A percentile compares a stretch with the other conserved stretches of the same genome.
These are phyloP conservation scores for Terana coerulea DNA, from an alignment of 768 basidiomycete species.

Conservation along the genomic window DNA sequence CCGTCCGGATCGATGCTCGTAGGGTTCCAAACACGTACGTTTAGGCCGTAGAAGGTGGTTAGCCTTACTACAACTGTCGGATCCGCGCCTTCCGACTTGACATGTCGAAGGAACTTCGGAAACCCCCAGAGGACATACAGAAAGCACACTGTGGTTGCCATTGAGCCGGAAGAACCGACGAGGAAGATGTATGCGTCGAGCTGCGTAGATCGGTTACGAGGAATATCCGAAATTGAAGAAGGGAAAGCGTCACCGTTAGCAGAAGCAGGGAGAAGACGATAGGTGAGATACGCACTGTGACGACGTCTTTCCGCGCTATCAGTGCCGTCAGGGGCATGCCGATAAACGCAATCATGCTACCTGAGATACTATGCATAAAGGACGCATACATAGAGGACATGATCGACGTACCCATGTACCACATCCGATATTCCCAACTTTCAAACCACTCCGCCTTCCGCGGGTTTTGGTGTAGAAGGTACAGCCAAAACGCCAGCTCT, in stretches of 20 bases:
- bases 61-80: slow-evolving; percentile 73
- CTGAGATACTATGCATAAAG: slow-evolving; percentile 30
- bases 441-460: slow-evolving; percentile 71
- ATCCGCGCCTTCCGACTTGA: slow-evolving; percentile 71
- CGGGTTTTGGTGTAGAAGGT: slow-evolving; percentile 75
- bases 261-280: background rate
- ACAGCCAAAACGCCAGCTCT: slow-evolving; percentile 84
- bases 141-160: slow-evolving; percentile 64
- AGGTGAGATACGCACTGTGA: slow-evolving; percentile 43
- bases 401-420: slow-evolving; percentile 56
- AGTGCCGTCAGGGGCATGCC: slow-evolving; percentile 73
- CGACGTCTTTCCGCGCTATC: slow-evolving; percentile 52
- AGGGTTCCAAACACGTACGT: slow-evolving; percentile 43
- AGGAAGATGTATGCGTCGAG: slow-evolving; percentile 74
- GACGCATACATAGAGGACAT: background rate
- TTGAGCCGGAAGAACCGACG: slow-evolving; percentile 62
- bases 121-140: slow-evolving; percentile 70
- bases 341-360: slow-evolving; percentile 58
- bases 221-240: background rate
- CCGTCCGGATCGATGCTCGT: background rate
- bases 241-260: too few species aligned
- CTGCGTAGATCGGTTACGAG: slow-evolving; percentile 30
- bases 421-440: slow-evolving; percentile 72
- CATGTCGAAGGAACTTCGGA: slow-evolving; percentile 63
- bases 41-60: slow-evolving; percentile 71